phyloP scores from a whole-genome alignment of 1,284 basidiomycete genomes.

The Phlebopus sp. region DNA sequence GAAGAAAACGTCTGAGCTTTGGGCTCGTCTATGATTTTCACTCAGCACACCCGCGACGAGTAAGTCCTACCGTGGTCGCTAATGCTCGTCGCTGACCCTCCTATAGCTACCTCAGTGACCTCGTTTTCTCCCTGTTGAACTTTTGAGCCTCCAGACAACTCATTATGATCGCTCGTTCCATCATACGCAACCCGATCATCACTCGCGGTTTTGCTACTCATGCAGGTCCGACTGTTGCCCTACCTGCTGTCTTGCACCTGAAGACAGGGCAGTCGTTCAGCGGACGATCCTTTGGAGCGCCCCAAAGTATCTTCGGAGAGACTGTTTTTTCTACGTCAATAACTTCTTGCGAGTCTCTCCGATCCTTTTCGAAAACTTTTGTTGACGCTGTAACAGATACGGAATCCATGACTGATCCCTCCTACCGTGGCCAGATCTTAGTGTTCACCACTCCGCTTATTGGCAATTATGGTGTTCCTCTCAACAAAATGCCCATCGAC shows the following conservation, averaged over 20 bases:
- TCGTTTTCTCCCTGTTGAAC: constrained; percentile 75
- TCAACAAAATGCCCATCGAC: constrained; percentile 73
- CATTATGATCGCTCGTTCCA: constrained; percentile 55
- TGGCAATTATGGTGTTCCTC: constrained; percentile 97
- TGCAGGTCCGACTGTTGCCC: constrained; percentile 41
- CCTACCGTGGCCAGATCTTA: constrained; percentile 96
- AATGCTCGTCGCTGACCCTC: constrained; percentile 15
- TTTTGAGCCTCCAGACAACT: constrained; percentile 37
- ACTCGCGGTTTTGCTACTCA: constrained; percentile 67
- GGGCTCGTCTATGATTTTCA: constrained; percentile 75
- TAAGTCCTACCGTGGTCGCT: constrained; percentile 35
- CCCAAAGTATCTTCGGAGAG: constrained; percentile 89
- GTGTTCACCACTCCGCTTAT: constrained; percentile 99
- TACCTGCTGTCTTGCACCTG: constrained; percentile 88
- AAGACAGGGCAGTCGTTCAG: constrained; percentile 92
- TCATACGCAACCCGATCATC: constrained; percentile 49
- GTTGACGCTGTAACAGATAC: constrained; percentile 61
- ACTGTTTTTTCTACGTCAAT: constrained; percentile 99
- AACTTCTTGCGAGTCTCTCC: constrained; percentile 77
- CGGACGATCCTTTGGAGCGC: constrained; percentile 88
- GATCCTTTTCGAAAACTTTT: constrained; percentile 2
- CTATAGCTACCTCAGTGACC: constrained; percentile 78
- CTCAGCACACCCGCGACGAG: constrained; percentile 83
- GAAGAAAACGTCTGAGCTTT: constrained; percentile 16
- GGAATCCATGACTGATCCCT: constrained; percentile 99